Conservation (phyloP, 257 asterid species). For the Ophiorrhiza pumila region DNA sequence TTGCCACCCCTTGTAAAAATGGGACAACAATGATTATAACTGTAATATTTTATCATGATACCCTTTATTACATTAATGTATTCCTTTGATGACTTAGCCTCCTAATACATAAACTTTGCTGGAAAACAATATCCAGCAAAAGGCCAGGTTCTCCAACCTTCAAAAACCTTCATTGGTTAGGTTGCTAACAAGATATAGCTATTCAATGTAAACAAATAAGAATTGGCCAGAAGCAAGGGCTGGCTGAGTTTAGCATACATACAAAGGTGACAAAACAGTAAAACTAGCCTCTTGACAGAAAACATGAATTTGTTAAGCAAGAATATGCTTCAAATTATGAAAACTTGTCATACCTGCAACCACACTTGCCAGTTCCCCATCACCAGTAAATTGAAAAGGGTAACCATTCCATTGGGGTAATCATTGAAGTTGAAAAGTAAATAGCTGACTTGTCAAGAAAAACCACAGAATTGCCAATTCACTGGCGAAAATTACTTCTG, state of each 20-base stretch:
- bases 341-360: slow-evolving; percentile 73
- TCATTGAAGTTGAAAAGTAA: slow-evolving; percentile 97
- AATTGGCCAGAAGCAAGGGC: neutral
- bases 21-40: neutral
- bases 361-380: slow-evolving; percentile 97
- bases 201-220: neutral
- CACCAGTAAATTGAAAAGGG: slow-evolving; percentile 93
- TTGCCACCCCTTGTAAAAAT: neutral
- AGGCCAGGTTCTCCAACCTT: neutral
- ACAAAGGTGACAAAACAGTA: neutral
- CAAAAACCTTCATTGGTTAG: neutral
- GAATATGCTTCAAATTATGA: neutral
- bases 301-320: neutral
- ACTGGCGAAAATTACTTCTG: neutral
- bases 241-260: neutral
- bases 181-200: neutral
- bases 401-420: slow-evolving; percentile 94
- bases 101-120: neutral
- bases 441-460: slow-evolving; percentile 56
- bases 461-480: neutral
- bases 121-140: neutral
- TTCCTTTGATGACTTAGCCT: neutral
- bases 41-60: neutral
- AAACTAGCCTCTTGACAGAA: neutral
- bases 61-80: neutral